phyloP scores from a whole-genome alignment of 2,329 filamentous ascomycete genomes.

The Pseudogymnoascus sp. region DNA sequence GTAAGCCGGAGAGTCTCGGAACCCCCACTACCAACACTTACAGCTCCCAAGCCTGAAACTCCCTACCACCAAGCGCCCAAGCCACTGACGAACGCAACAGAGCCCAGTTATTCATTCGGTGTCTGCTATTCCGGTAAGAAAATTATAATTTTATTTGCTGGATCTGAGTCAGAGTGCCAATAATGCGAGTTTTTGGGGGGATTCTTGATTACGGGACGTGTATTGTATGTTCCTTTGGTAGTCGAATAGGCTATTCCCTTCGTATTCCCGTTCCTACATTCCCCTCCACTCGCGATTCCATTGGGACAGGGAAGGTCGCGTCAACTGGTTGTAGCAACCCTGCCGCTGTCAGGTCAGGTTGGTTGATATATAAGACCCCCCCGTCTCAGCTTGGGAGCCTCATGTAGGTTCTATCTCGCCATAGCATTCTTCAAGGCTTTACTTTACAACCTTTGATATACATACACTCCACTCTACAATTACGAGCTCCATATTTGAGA shows the following conservation, averaged over 20 bases:
- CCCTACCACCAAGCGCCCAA: no score
- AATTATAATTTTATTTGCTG: no score
- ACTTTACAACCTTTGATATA: neutral
- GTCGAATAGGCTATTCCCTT: neutral
- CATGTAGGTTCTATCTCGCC: neutral
- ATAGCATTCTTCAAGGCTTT: neutral
- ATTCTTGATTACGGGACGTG: no score
- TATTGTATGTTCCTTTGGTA: no score
- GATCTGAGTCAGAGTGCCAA: no score
- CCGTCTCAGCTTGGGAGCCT: neutral
- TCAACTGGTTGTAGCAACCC: neutral
- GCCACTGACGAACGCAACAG: no score
- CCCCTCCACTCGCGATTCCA: neutral
- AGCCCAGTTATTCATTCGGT: no score
- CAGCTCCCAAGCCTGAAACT: no score
- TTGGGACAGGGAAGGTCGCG: neutral
- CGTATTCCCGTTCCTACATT: neutral
- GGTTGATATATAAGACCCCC: slow-evolving; percentile 5
- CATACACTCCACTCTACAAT: neutral
- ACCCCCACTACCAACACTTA: no score
- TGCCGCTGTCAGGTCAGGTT: neutral
- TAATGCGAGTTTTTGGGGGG: no score
- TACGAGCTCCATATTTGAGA: neutral
- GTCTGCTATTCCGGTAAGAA: no score
- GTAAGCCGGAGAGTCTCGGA: no score